Evolutionary conservation across 441 rosid genomes (phyloP), one percentile per base, ranked within the genome.

Genomic region (Erodium moschatum): DNA sequence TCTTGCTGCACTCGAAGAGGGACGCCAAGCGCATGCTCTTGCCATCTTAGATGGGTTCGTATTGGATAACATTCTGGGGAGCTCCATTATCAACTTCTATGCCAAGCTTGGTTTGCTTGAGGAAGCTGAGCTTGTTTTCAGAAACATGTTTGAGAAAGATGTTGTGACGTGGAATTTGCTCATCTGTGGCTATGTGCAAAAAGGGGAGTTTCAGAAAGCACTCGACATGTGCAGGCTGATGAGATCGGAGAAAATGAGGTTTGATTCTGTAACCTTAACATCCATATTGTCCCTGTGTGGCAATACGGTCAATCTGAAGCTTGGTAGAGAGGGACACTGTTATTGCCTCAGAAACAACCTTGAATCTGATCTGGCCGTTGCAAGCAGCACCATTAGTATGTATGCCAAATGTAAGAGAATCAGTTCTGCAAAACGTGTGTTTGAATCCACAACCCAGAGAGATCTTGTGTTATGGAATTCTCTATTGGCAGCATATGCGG

Each of bases 161-260:
- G 83, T 76, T 24, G 94, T 89, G 2, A 82, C 89, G 16, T 91
- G 96, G 94, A 91, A 91, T 84, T 73, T 91, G 74, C 77, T 91
- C 12, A 80, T 89, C 60, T 85, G 87, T 18, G 78, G 85, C 66
- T 89, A 84, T 72, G 83, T 87, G 75, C 85, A 69, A 50, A 66
- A 70, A 29, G 82, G 85, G n/a, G 73, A 77, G 73, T 72, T 78
- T 68, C 82, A 82, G 52, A 78, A 81, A 71, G 97, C 87, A 58
- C 78, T 89, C 15, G 2, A 74, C 48, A 70, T 69, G 75, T 89
- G 97, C 62, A 76, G 12, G 33, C 62, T 69, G 65, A 89, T 89
- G 96, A 79, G 81, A 75, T 72, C 63, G 33, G 80, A 85, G 73
- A 78, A 73, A 44, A 68, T 86, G 72, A 84, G 82, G 73, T 91